Evolutionary conservation across 129 eudicot genomes (phyloP).

Genomic region (Arctium lappa): DNA sequence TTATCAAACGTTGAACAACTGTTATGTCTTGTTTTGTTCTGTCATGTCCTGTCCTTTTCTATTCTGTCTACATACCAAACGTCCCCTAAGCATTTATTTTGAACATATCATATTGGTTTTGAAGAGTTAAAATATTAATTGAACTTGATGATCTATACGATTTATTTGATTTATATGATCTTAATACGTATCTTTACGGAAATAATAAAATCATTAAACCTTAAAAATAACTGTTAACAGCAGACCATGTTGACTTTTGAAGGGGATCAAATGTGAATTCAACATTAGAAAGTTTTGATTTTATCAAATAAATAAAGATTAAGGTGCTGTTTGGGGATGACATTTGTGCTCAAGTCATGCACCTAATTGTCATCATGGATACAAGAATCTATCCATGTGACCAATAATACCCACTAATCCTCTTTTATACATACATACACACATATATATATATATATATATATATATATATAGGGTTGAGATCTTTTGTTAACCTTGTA

Average conservation of each 20-base stretch:
- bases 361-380: not conserved
- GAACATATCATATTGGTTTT: not conserved
- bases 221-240: not conserved
- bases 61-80: no score
- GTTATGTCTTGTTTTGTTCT: no score
- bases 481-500: no score
- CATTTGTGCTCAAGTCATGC: not conserved
- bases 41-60: no score
- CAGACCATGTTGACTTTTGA: not conserved
- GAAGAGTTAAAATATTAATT: no score
- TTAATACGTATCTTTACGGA: not conserved
- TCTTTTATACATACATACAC: no score
- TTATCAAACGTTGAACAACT: no score
- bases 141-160: no score
- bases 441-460: no score
- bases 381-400: constrained; percentile 13
- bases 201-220: not conserved
- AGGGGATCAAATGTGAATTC: not conserved
- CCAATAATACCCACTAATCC: constrained; percentile 1
- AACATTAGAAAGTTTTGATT: not conserved
- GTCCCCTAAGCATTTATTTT: no score
- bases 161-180: not conserved
- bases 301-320: not conserved
- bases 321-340: not conserved
- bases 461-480: no score